Evolutionary conservation across 1,139 yeast species (phyloP).

Genomic region (Meyerozyma athensensis): DNA sequence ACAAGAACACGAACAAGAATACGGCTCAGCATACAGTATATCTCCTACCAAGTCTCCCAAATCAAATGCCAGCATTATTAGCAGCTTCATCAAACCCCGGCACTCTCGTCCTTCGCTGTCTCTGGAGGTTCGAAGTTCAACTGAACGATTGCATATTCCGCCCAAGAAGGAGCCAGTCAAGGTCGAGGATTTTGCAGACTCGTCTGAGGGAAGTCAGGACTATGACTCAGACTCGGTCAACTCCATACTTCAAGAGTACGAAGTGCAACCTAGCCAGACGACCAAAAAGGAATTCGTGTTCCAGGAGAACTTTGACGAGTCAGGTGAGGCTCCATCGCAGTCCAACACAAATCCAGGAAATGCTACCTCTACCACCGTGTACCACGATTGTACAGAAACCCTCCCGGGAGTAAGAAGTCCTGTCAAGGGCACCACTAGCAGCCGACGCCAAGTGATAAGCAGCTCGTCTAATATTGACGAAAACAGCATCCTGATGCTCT

Average conservation of each 20-base stretch:
- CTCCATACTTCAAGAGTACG: conserved; percentile 30
- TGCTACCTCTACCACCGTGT: not conserved
- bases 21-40: not conserved
- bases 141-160: not conserved
- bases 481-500: conserved; percentile 1
- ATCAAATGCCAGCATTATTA: conserved; percentile 1
- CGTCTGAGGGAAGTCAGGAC: conserved; percentile 17
- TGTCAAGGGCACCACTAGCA: not conserved
- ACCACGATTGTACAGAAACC: not conserved
- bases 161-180: conserved; percentile 15
- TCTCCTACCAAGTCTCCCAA: not conserved
- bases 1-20: not conserved
- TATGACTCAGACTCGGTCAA: conserved; percentile 30
- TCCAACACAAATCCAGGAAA: not conserved
- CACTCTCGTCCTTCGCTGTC: conserved; percentile 1
- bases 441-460: conserved; percentile 1
- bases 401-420: not conserved
- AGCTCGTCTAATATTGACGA: conserved; percentile 1
- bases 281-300: conserved; percentile 17
- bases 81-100: not conserved
- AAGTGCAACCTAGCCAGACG: conserved; percentile 8
- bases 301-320: conserved; percentile 29
- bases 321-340: conserved; percentile 5
- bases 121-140: conserved; percentile 1
- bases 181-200: conserved; percentile 40